These are phyloP conservation scores for Nicotiana paniculata DNA, from an alignment of 257 asterid species.

Conservation along the genomic window DNA sequence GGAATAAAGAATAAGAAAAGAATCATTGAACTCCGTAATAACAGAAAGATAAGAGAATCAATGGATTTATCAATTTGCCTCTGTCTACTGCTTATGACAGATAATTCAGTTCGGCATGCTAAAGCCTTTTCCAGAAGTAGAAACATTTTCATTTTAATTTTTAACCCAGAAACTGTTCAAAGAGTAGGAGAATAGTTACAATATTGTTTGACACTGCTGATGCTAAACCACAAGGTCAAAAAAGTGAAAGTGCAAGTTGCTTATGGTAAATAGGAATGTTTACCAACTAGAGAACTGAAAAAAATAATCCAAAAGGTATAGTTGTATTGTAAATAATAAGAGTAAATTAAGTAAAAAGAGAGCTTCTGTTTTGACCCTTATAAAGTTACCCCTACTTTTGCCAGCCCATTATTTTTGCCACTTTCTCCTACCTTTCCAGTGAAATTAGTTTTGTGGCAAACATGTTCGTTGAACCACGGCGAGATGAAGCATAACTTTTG, in stretches of 20 bases:
- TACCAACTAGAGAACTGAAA: too few relatives aligned
- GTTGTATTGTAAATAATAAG: not conserved
- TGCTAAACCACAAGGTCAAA: not conserved
- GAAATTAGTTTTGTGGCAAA: not conserved
- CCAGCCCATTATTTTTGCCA: not conserved
- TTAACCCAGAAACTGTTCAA: not conserved
- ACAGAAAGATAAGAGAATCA: constrained; percentile 9
- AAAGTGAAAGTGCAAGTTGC: not conserved
- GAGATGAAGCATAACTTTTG: not conserved
- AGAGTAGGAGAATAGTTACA: not conserved
- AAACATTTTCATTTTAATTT: not conserved
- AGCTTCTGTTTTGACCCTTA: not conserved
- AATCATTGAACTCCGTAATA: constrained; percentile 5
- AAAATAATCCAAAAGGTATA: not conserved
- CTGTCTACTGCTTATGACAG: not conserved
- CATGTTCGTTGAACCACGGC: constrained; percentile 4
- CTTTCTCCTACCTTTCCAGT: constrained; percentile 4
- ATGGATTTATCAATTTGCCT: not conserved
- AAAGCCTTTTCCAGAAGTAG: not conserved
- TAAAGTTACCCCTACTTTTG: not conserved
- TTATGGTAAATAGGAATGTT: too few relatives aligned
- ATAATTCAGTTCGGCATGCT: not conserved
- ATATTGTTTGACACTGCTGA: not conserved
- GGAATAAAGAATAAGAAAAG: not conserved
- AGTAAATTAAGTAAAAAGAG: not conserved